These are phyloP conservation scores for Dactylellina leptospora DNA, from an alignment of 2,329 filamentous ascomycete genomes.

Conservation along the genomic window DNA sequence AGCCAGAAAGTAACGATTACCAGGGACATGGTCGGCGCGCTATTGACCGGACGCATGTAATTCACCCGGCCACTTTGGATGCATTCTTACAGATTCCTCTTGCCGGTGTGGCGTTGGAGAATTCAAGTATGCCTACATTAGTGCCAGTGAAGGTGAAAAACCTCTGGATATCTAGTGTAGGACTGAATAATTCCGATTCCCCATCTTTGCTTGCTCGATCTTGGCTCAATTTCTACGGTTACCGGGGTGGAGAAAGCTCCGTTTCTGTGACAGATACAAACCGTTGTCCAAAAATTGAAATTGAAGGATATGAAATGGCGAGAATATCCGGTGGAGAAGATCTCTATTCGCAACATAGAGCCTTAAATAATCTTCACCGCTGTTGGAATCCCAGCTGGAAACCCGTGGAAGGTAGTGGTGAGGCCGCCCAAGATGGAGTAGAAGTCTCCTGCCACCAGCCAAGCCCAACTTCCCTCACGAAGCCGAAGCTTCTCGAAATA, in stretches of 20 bases:
- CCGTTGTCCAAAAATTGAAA: not conserved
- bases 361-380: conserved; percentile 3
- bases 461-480: not conserved
- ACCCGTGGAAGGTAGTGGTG: too few relatives aligned
- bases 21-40: not conserved
- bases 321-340: conserved; percentile 10
- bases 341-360: not conserved
- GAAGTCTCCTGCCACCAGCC: not conserved
- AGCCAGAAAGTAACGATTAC: not conserved
- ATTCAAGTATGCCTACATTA: conserved; percentile 6
- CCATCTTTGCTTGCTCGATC: not conserved
- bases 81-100: conserved; percentile 60
- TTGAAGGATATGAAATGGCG: conserved; percentile 16
- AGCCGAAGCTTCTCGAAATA: conserved; percentile 2
- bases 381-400: conserved; percentile 19
- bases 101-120: conserved; percentile 54
- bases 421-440: not conserved
- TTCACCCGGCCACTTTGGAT: conserved; percentile 65
- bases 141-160: conserved; percentile 9
- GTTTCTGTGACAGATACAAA: conserved; percentile 5
- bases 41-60: conserved; percentile 61
- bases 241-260: conserved; percentile 15
- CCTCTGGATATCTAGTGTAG: conserved; percentile 16
- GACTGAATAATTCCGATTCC: not conserved
- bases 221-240: conserved; percentile 11